Conservation (phyloP, 768 basidiomycete species). For the Mycena latifolia region DNA sequence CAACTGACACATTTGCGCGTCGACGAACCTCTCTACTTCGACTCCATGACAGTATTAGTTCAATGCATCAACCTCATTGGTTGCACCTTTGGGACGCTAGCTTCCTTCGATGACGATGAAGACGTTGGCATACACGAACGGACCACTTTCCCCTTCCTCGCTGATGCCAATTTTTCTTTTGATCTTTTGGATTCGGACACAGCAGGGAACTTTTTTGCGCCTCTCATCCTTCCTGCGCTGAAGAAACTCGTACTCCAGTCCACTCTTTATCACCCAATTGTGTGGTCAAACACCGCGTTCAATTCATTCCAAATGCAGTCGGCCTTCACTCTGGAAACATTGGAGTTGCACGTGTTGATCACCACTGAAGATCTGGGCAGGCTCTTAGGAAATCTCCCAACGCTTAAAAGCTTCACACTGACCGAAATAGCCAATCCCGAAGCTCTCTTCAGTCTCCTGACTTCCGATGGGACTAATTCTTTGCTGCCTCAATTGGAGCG, state of each 20-base stretch:
- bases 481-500: constrained; percentile 3
- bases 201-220: not conserved
- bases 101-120: not conserved
- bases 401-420: not conserved
- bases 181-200: not conserved
- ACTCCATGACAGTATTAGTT: not conserved
- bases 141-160: constrained; percentile 5
- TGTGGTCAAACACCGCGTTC: not conserved
- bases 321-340: not conserved
- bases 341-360: not conserved
- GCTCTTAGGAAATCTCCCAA: not conserved
- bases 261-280: not conserved
- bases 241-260: constrained; percentile 2
- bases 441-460: not conserved
- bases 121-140: not conserved
- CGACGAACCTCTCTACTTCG: constrained; percentile 1
- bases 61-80: not conserved
- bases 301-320: constrained; percentile 3
- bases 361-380: not conserved
- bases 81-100: not conserved
- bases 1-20: not conserved
- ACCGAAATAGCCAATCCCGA: not conserved
- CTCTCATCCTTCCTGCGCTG: not conserved
- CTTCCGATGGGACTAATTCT: not conserved
- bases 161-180: constrained; percentile 2